These are phyloP conservation scores for Chytriomyces sp. DNA, from an alignment of 192 early-diverging fungal species.

Conservation along the genomic window DNA sequence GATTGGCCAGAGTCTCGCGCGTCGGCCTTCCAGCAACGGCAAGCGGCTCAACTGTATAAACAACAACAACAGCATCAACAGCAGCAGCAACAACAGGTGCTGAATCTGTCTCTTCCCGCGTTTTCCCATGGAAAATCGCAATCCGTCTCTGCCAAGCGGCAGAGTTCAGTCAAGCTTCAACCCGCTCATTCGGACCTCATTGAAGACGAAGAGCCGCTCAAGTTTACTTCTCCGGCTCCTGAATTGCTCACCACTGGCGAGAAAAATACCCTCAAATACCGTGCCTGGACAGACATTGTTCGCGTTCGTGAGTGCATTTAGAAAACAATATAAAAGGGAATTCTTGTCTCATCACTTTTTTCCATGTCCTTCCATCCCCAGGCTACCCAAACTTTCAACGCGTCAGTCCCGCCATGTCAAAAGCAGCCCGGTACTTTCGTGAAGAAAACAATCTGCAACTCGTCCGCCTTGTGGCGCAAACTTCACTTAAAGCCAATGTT, in stretches of 20 bases:
- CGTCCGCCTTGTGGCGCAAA: constrained; percentile 20
- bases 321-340: not conserved
- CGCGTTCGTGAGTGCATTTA: constrained; percentile 18
- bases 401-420: constrained; percentile 25
- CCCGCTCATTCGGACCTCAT: not conserved
- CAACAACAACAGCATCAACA: not conserved
- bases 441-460: constrained; percentile 20
- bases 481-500: constrained; percentile 28
- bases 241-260: constrained; percentile 13
- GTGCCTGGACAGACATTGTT: constrained; percentile 30
- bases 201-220: not conserved
- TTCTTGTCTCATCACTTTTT: not conserved
- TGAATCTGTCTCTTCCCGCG: not conserved
- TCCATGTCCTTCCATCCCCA: not conserved
- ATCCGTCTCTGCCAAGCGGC: too few species aligned
- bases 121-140: too few species aligned
- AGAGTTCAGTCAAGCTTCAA: not conserved
- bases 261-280: constrained; percentile 10
- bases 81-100: not conserved
- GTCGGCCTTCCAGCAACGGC: not conserved
- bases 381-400: constrained; percentile 28
- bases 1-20: too few species aligned
- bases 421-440: constrained; percentile 25
- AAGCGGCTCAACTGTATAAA: not conserved
- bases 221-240: constrained; percentile 12